Evolutionary conservation across 1,284 basidiomycete species (phyloP).

Genomic region (Cryptococcus sp.): DNA sequence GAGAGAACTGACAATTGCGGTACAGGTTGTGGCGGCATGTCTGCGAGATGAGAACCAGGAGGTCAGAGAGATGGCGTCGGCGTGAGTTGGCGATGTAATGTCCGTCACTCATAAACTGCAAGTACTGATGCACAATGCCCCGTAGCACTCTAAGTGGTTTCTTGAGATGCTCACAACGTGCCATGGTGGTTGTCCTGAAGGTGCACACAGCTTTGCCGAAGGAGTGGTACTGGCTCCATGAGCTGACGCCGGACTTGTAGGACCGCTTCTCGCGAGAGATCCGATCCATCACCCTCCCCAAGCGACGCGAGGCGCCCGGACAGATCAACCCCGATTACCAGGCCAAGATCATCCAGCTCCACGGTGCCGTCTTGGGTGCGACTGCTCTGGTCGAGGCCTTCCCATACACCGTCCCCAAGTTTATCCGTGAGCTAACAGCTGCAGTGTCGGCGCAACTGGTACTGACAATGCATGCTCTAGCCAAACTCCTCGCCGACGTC

Average conservation of each 20-base stretch:
- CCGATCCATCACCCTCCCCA: conserved; percentile 64
- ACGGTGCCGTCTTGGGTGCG: conserved; percentile 83
- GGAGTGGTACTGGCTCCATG: background rate
- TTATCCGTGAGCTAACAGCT: conserved; percentile 74
- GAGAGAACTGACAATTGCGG: conserved; percentile 8
- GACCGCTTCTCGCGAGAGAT: conserved; percentile 72
- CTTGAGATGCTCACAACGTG: conserved; percentile 86
- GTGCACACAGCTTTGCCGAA: too few relatives aligned
- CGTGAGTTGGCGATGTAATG: conserved; percentile 42
- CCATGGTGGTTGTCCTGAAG: conserved; percentile 80
- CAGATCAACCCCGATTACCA: conserved; percentile 62
- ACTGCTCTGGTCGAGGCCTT: conserved; percentile 58
- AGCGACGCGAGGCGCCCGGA: conserved; percentile 58
- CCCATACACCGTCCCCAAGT: conserved; percentile 60
- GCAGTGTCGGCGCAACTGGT: background rate
- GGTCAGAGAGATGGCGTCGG: conserved; percentile 89
- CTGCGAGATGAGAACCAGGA: conserved; percentile 88
- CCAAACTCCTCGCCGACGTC: conserved; percentile 43
- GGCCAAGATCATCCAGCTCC: conserved; percentile 69
- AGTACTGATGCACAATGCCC: conserved; percentile 1
- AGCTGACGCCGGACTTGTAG: conserved; percentile 49
- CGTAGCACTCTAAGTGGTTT: conserved; percentile 72
- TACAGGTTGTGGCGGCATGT: conserved; percentile 64
- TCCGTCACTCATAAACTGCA: background rate
- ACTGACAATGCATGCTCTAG: conserved; percentile 10